Base-by-base conservation (phyloP, 371 early-diverging fungal genomes). In the Haplosporangium sp. region DNA sequence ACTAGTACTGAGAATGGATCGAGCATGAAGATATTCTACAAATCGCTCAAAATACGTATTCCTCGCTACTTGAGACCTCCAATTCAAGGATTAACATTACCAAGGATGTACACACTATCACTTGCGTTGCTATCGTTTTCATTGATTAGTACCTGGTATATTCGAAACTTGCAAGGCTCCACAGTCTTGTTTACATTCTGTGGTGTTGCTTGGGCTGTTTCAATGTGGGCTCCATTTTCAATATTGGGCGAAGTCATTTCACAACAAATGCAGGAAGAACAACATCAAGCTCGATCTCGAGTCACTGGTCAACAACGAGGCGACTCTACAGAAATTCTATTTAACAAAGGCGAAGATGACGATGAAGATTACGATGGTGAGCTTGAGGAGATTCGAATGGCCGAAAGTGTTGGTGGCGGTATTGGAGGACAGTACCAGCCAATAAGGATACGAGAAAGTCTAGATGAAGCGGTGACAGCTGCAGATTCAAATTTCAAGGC, bases 181-280 rank as follows among this genome's bases (percentile, higher is more conserved):
- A 89, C 88, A 3, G 59, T 90, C 38, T 71, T 96, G 9, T 91
- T 97, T 67, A 92, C 93, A 2, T 61, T 87, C 2, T 90, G 91
- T 65, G 97, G 97, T 1, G 78, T 96, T 35, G 88, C 94, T 5
- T 97, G 97, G 97, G 94, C 95, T 3, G 87, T 95, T 17, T 87
- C 92, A 15, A 92, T 93, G 89, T 98, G 97, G 97, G 94, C 94
- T 0, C 98, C 98, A 2, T 96, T 96, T 74, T 92, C 97, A 0
- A 85, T 98, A 8, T 78, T 98, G 44, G 96, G 96, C n/a, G 96
- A 96, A 82, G 89, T 87, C 72, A 89, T 95, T 27, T 86, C 90
- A 8, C 85, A 87, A 52, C 77, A 72, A 61, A 71, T 71, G 65
- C 78, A 71, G 56, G 78, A 74, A 39, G 72, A 77, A 61, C 57